A percentile compares a stretch with the other conserved stretches of the same genome.
phyloP scores from a whole-genome alignment of 2,329 filamentous ascomycete genomes.

The Diaporthe ampelina region DNA sequence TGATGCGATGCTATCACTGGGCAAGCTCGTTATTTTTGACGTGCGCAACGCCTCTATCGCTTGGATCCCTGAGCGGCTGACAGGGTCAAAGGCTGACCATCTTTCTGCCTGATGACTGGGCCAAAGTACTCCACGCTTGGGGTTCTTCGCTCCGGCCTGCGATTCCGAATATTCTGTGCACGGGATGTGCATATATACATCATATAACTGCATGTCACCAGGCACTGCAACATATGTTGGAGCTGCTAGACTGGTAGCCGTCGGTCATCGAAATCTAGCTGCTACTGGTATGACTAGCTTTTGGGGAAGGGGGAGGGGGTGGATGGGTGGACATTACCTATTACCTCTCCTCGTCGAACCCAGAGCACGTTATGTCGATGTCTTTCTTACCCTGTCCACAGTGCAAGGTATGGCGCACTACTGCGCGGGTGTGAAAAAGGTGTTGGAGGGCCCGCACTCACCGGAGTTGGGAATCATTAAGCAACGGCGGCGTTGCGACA shows the following conservation, averaged over 20 bases:
- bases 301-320: background rate
- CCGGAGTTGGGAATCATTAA: constrained; percentile 31
- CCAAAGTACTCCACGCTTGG: constrained; percentile 22
- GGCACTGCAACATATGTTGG: constrained; percentile 22
- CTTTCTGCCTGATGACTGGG: constrained; percentile 7
- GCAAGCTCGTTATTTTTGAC: constrained; percentile 12
- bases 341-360: constrained; percentile 6
- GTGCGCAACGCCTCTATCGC: constrained; percentile 19
- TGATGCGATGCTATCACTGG: constrained; percentile 38
- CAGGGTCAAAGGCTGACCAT: constrained; percentile 31
- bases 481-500: constrained; percentile 42
- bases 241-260: constrained; percentile 19
- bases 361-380: constrained; percentile 24
- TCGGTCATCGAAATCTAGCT: constrained; percentile 9
- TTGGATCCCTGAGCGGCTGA: constrained; percentile 14
- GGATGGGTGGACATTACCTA: constrained; percentile 13
- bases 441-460: constrained; percentile 21
- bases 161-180: constrained; percentile 13
- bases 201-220: constrained; percentile 26
- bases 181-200: constrained; percentile 33
- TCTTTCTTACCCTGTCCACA: constrained; percentile 26
- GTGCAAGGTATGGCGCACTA: constrained; percentile 20
- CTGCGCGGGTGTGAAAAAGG: constrained; percentile 28
- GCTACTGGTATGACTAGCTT: background rate
- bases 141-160: constrained; percentile 9